These are phyloP conservation scores for Candida corydali DNA, from an alignment of 805 yeast genomes.

Conservation along the genomic window DNA sequence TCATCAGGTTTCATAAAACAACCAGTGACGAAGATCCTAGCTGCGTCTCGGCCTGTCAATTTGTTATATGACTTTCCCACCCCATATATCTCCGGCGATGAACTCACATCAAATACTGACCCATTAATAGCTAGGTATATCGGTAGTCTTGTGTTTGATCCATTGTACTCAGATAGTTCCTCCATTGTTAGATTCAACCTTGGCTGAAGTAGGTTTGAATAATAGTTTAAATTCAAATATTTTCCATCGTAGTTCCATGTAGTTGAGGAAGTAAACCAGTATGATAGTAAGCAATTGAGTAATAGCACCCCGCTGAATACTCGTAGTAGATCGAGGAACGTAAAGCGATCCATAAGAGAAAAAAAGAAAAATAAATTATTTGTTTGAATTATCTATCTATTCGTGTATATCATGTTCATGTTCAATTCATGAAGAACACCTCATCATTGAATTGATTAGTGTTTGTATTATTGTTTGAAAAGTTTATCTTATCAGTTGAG, in stretches of 20 bases:
- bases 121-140: slow-evolving; percentile 60
- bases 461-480: slow-evolving; percentile 19
- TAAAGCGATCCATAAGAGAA: slow-evolving; percentile 14
- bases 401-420: not conserved
- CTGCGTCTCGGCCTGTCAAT: slow-evolving; percentile 64
- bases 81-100: slow-evolving; percentile 49
- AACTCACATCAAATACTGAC: slow-evolving; percentile 59
- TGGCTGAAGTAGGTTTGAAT: slow-evolving; percentile 18
- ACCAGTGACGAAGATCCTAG: slow-evolving; percentile 69
- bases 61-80: slow-evolving; percentile 46
- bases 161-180: slow-evolving; percentile 49
- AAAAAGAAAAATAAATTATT: not conserved
- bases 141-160: slow-evolving; percentile 44
- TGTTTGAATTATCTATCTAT: not conserved
- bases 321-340: slow-evolving; percentile 39
- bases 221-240: slow-evolving; percentile 42
- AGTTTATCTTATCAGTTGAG: slow-evolving; percentile 27
- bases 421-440: slow-evolving; percentile 20
- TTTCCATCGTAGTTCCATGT: slow-evolving; percentile 62
- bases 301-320: slow-evolving; percentile 44
- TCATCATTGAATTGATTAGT: slow-evolving; percentile 17
- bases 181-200: slow-evolving; percentile 34
- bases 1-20: slow-evolving; percentile 54
- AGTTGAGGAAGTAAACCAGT: slow-evolving; percentile 52
- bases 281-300: slow-evolving; percentile 47